phyloP scores from a whole-genome alignment of 2,329 filamentous ascomycete species.

The Sporothrix pseudoabietina region DNA sequence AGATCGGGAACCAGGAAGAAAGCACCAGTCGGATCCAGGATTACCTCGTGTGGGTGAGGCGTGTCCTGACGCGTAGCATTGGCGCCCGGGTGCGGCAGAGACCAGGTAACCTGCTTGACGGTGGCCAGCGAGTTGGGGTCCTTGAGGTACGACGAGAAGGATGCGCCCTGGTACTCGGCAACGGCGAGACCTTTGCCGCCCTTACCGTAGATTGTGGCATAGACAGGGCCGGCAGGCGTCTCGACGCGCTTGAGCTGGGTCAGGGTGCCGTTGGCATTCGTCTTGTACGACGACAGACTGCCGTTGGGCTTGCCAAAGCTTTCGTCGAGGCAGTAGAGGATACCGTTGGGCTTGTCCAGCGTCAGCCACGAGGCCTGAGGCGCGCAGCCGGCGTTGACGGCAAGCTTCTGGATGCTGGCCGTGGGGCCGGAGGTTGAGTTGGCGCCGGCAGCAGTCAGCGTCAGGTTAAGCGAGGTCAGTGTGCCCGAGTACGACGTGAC shows the following conservation, averaged over 20 bases:
- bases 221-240: conserved; percentile 50
- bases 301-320: conserved; percentile 52
- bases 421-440: conserved; percentile 4
- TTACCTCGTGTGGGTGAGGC: conserved; percentile 65
- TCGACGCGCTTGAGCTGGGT: conserved; percentile 42
- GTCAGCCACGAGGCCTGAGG: conserved; percentile 63
- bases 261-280: conserved; percentile 46
- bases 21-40: conserved; percentile 65
- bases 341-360: conserved; percentile 51
- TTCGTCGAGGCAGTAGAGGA: conserved; percentile 65
- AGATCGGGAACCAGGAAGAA: conserved; percentile 68
- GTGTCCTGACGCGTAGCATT: conserved; percentile 55
- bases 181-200: conserved; percentile 47
- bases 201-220: conserved; percentile 48
- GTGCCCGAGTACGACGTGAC: conserved; percentile 53
- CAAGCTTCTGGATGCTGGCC: conserved; percentile 47
- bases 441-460: conserved; percentile 37
- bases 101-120: conserved; percentile 47
- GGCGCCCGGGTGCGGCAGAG: conserved; percentile 44
- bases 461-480: conserved; percentile 53
- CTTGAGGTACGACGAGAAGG: conserved; percentile 50
- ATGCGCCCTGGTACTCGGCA: conserved; percentile 53
- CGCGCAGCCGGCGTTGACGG: conserved; percentile 52
- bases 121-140: conserved; percentile 43
- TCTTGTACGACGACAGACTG: conserved; percentile 49